Evolutionary conservation across 768 basidiomycete species (phyloP), one percentile per base, ranked within the genome.

Genomic region (Pleurotus salmoneostramineus): DNA sequence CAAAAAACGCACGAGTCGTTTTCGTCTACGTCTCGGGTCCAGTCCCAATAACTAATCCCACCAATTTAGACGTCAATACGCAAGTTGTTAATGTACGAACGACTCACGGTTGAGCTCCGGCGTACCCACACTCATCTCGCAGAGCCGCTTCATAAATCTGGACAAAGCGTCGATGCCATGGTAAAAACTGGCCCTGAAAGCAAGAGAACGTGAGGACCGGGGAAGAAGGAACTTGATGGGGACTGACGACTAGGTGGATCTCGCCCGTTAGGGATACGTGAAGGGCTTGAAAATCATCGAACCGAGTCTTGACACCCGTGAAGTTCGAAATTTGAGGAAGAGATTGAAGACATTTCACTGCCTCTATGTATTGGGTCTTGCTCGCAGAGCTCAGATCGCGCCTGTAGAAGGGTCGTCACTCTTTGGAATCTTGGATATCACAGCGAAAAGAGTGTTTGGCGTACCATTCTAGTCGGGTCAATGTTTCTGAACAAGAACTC

Each of bases 101-200:
- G 15, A 58, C 60, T 50, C 58, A 71, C 64, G 70, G 67, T 6
- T 64, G 57, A 34, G 64, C 62, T 6, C 68, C 71, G 12, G 7
- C 45, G 42, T 68, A 71, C 6, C 61, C 62, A 45, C 71, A 71
- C 47, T 70, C 66, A 6, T 61, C 51, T 8, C 59, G 65, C 15
- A 71, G 60, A 10, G 69, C 67, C 6, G 51, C 49, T 34, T 68
- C 67, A 44, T 66, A 71, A 7, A 59, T 51, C 11, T 61, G 56
- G 0, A 69, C 56, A 35, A 70, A 68, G 15, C 63, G 64, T 5
- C 71, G 65, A 50, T 72, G 71, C 71, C 71, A 72, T 3, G 70
- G 66, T 14, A 72, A 57, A 46, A 72, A 71, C 35, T 71, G 65
- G 6, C 70, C 71, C 66, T 70, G 34, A 10, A 45, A 5, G 40